Conservation (phyloP, 306 rosid genomes). For the Acmispon strigosus region DNA sequence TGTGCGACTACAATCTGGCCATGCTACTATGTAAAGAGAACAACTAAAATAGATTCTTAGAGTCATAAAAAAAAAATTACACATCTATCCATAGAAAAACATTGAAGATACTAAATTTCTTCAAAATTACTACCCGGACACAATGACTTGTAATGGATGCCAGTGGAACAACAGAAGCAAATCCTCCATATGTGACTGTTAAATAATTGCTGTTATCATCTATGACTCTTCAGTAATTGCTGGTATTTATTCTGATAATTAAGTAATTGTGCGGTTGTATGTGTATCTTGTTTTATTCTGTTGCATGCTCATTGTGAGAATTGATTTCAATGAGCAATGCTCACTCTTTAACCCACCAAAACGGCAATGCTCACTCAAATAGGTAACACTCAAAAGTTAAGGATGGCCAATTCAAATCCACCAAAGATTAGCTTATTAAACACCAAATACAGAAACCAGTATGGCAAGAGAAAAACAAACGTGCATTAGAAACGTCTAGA, state of each 20-base stretch:
- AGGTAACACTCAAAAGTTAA: neutral
- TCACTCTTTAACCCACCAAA: neutral
- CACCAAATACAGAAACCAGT: neutral
- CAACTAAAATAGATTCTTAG: neutral
- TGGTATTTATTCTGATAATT: neutral
- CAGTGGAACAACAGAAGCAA: neutral
- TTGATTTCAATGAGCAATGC: neutral
- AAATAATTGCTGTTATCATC: neutral
- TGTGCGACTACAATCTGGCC: neutral
- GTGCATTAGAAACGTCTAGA: neutral
- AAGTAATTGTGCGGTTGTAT: neutral
- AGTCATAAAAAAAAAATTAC: neutral
- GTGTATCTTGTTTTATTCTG: neutral
- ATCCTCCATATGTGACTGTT: neutral
- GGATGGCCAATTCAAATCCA: conserved; percentile 3
- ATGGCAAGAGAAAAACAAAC: neutral
- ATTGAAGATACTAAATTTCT: neutral
- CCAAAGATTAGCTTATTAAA: neutral
- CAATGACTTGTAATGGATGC: neutral
- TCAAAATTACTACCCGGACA: neutral
- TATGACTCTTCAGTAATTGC: neutral
- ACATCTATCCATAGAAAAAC: neutral
- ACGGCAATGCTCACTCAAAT: neutral
- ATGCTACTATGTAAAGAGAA: conserved; percentile 2
- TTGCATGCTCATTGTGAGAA: neutral